Evolutionary conservation across 1,139 yeast genomes (phyloP).

Genomic region (Lodderomyces orthopsilosis): DNA sequence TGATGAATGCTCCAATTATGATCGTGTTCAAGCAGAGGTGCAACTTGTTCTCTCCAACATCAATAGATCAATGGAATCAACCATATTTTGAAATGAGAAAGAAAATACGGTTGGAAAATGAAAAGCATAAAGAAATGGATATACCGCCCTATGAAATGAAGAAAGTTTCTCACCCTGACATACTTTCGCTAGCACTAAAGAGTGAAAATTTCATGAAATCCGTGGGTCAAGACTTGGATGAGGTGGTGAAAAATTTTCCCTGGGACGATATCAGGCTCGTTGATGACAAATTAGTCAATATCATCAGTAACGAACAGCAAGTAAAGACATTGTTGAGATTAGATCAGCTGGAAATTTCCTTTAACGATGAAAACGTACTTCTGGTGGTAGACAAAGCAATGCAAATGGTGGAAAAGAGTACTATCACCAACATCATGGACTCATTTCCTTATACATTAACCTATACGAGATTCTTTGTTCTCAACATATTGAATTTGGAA

Average conservation of each 20-base stretch:
- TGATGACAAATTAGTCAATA: conserved; percentile 13
- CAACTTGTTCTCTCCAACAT: conserved; percentile 27
- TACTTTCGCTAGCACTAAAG: conserved; percentile 28
- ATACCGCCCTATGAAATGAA: conserved; percentile 30
- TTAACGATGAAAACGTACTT: not conserved
- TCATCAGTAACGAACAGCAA: not conserved
- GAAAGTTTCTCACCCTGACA: conserved; percentile 26
- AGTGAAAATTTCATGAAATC: conserved; percentile 1
- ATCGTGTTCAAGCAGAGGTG: conserved; percentile 30
- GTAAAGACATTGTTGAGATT: not conserved
- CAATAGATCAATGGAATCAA: conserved; percentile 26
- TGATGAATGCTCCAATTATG: conserved; percentile 31
- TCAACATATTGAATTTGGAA: conserved; percentile 25
- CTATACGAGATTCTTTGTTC: conserved; percentile 25
- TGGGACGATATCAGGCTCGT: conserved; percentile 11
- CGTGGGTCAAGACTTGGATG: not conserved
- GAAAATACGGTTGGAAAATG: not conserved
- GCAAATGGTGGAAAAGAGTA: not conserved
- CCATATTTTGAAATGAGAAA: conserved; percentile 14
- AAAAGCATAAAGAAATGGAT: conserved; percentile 11
- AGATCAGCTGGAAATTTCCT: not conserved
- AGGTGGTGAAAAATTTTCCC: conserved; percentile 1
- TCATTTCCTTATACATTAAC: conserved; percentile 30
- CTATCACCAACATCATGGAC: not conserved
- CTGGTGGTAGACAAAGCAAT: not conserved